Conservation (phyloP, 1,284 basidiomycete genomes). For the Moniliella sp. region DNA sequence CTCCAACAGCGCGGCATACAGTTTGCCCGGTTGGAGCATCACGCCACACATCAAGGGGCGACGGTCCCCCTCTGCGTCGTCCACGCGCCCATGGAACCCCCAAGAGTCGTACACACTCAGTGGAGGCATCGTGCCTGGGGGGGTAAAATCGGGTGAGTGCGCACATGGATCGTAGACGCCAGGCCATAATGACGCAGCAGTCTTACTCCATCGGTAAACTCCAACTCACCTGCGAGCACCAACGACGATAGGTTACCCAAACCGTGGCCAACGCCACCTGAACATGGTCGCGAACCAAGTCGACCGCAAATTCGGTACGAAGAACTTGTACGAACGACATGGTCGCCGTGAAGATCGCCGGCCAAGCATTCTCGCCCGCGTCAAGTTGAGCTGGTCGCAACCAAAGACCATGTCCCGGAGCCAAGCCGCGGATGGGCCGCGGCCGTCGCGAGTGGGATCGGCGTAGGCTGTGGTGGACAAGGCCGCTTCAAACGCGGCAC, state of each 20-base stretch:
- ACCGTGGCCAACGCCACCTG: slow-evolving; percentile 21
- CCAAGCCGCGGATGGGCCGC: no score
- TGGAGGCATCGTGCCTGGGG: slow-evolving; percentile 19
- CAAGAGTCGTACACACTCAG: slow-evolving; percentile 29
- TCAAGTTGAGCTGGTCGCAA: slow-evolving; percentile 28
- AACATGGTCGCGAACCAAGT: slow-evolving; percentile 19
- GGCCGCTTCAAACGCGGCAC: no score
- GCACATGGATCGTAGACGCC: slow-evolving; percentile 11
- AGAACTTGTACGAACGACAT: slow-evolving; percentile 23
- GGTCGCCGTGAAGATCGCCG: slow-evolving; percentile 22
- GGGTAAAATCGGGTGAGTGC: slow-evolving; percentile 17
- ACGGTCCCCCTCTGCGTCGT: no score
- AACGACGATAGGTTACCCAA: slow-evolving; percentile 25
- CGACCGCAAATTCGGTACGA: slow-evolving; percentile 20
- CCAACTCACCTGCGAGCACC: slow-evolving; percentile 12
- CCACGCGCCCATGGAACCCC: slow-evolving; percentile 31
- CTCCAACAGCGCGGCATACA: slow-evolving; percentile 12
- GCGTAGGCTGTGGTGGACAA: no score
- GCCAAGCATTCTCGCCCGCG: slow-evolving; percentile 27
- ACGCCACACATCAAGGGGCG: slow-evolving; percentile 26
- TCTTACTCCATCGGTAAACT: slow-evolving; percentile 18
- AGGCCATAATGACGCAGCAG: slow-evolving; percentile 23
- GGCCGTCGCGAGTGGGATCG: no score
- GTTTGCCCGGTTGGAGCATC: slow-evolving; percentile 20
- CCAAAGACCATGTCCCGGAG: slow-evolving; percentile 6